Evolutionary conservation across 306 rosid genomes (phyloP).

Genomic region (Vigna angularis): DNA sequence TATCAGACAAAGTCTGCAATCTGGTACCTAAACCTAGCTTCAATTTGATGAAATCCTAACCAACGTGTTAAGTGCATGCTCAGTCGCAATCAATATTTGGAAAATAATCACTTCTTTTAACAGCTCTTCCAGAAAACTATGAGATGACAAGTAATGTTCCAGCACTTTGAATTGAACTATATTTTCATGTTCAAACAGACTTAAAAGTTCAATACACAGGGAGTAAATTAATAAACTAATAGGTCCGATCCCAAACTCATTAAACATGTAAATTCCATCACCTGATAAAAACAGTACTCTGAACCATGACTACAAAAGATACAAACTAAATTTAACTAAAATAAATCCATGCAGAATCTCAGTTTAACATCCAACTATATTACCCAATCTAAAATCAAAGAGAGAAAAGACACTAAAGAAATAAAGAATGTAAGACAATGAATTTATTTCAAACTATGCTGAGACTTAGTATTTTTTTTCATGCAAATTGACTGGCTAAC

Average conservation of each 20-base stretch:
- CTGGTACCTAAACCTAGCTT: background rate
- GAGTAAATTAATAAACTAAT: background rate
- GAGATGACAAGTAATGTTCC: background rate
- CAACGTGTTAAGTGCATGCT: background rate
- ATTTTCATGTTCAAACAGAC: constrained; percentile 4
- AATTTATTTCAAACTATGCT: no score
- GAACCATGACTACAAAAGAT: background rate
- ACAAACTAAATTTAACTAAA: background rate
- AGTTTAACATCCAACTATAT: no score
- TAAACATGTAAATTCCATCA: background rate
- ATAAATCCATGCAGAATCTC: no score
- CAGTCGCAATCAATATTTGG: background rate
- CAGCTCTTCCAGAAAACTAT: background rate
- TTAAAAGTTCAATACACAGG: background rate
- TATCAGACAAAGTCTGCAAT: background rate
- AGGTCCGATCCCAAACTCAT: background rate
- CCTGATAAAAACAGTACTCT: background rate
- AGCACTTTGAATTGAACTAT: background rate
- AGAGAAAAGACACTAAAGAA: no score
- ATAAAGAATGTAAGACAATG: no score
- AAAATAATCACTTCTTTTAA: background rate
- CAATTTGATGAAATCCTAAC: background rate
- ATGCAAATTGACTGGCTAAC: no score
- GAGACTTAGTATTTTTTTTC: no score
- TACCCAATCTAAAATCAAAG: no score